These are phyloP conservation scores for Acmispon strigosus DNA, from an alignment of 306 rosid species.

Conservation along the genomic window DNA sequence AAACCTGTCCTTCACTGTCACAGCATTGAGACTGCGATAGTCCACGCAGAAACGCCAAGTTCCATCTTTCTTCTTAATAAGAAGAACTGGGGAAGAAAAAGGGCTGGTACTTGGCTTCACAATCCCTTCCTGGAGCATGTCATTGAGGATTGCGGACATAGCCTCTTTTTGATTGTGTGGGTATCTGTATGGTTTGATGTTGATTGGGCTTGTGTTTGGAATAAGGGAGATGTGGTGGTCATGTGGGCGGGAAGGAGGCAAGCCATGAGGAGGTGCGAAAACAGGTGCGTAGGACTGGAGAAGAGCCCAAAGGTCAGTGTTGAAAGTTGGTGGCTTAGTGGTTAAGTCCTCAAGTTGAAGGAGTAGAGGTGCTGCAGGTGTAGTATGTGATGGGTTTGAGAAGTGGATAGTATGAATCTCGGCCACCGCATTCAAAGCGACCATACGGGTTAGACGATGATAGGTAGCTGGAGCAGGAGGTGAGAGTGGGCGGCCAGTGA, in stretches of 20 bases:
- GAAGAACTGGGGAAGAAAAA: background rate
- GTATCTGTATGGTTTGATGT: background rate
- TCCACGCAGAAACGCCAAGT: no score
- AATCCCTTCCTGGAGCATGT: background rate
- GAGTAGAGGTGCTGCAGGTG: no score
- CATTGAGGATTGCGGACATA: background rate
- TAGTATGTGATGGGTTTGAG: fast-evolving
- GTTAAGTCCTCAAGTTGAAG: no score
- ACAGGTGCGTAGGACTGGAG: background rate
- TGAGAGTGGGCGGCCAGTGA: no score
- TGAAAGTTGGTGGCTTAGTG: no score
- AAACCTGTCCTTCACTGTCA: no score
- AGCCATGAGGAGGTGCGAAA: background rate
- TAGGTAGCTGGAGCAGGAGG: no score
- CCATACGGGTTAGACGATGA: fast-evolving
- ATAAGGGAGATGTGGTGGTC: background rate
- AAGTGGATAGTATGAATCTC: no score
- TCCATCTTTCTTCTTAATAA: background rate
- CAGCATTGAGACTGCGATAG: no score
- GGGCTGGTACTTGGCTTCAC: background rate
- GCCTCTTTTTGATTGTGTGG: background rate
- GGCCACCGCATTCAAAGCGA: no score
- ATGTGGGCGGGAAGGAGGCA: background rate
- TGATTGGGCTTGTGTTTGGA: background rate
- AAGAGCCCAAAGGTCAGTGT: no score